Evolutionary conservation across 371 early-diverging fungal genomes (phyloP).

Genomic region (Mucor irregularis): DNA sequence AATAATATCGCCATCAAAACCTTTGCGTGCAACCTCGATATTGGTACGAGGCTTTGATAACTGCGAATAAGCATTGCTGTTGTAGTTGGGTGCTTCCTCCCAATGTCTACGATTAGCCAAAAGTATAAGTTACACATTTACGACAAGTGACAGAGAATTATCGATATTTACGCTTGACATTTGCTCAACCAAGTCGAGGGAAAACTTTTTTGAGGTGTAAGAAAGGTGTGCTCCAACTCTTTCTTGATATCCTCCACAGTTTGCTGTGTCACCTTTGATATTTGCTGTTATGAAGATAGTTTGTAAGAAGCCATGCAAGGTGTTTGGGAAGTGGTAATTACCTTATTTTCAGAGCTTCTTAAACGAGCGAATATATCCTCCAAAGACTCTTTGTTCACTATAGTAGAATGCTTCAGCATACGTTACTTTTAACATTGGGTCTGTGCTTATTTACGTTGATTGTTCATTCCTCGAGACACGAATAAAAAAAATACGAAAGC

Average conservation of each 20-base stretch:
- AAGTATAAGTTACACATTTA: neutral
- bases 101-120: constrained; percentile 38
- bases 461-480: too few relatives aligned
- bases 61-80: constrained; percentile 40
- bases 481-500: too few relatives aligned
- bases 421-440: too few relatives aligned
- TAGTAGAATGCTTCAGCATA: too few relatives aligned
- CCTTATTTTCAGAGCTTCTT: constrained; percentile 1
- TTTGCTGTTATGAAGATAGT: neutral
- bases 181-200: constrained; percentile 48
- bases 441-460: too few relatives aligned
- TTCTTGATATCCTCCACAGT: constrained; percentile 28
- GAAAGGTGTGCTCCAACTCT: constrained; percentile 48
- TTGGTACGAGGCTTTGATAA: constrained; percentile 47
- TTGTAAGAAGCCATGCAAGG: neutral
- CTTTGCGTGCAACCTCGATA: constrained; percentile 46
- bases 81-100: constrained; percentile 53
- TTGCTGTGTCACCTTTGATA: neutral
- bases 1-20: constrained; percentile 53
- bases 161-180: constrained; percentile 51
- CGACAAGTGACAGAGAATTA: neutral
- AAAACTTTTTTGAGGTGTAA: constrained; percentile 49
- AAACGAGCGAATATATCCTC: constrained; percentile 8
- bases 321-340: neutral
- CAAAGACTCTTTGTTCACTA: constrained; percentile 1